Percentiles rank a stretch among this genome's conserved stretches.
phyloP scores from a whole-genome alignment of 2,329 filamentous ascomycete genomes.

The Knoxdaviesia proteae region DNA sequence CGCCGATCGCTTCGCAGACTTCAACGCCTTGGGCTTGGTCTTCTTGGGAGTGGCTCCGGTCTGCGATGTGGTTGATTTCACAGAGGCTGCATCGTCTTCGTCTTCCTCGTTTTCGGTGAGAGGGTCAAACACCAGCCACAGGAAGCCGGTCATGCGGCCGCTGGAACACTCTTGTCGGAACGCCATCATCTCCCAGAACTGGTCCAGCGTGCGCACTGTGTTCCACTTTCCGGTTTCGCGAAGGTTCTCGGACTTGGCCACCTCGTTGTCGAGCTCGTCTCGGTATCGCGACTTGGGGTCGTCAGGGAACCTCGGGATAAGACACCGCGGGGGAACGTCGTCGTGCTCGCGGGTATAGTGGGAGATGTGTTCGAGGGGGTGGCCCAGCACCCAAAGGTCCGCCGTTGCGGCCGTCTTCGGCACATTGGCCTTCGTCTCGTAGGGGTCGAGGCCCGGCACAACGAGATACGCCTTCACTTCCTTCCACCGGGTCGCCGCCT shows the following conservation, averaged over 20 bases:
- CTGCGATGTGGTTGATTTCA: constrained; percentile 7
- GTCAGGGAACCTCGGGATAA: constrained; percentile 82
- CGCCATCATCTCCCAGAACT: constrained; percentile 98
- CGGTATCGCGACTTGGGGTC: constrained; percentile 86
- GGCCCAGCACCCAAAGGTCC: constrained; percentile 46
- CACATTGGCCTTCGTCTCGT: constrained; percentile 62
- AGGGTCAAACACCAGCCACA: constrained; percentile 70
- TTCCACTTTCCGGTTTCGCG: constrained; percentile 54
- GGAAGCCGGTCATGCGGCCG: constrained; percentile 76
- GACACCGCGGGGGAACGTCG: constrained; percentile 53
- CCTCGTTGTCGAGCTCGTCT: constrained; percentile 71
- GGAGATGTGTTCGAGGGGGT: constrained; percentile 45
- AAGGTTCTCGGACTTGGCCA: constrained; percentile 32
- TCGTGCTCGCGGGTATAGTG: constrained; percentile 37
- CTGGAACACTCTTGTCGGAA: constrained; percentile 91
- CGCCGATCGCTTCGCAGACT: not conserved
- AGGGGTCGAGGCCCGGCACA: constrained; percentile 67
- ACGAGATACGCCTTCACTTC: constrained; percentile 58
- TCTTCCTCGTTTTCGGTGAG: constrained; percentile 3
- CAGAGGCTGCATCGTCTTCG: constrained; percentile 6
- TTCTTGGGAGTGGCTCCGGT: constrained; percentile 4
- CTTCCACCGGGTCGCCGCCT: constrained; percentile 15
- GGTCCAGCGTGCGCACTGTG: constrained; percentile 62
- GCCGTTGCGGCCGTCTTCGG: constrained; percentile 29
- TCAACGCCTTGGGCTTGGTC: not conserved